Conservation (phyloP, 306 rosid species). For the Clitoria ternatea region DNA sequence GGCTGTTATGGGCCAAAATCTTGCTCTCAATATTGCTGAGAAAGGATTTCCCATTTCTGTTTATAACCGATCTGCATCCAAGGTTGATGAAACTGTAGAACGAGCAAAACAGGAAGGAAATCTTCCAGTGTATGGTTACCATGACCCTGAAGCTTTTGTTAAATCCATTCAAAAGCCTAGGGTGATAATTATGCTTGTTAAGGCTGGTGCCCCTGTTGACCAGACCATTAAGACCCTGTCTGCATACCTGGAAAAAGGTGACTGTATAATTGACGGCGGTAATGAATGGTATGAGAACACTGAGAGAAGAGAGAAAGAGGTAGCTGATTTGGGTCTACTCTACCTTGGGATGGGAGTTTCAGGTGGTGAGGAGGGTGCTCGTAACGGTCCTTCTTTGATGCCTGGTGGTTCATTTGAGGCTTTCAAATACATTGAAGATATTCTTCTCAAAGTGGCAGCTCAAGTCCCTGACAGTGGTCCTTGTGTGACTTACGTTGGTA, state of each 20-base stretch:
- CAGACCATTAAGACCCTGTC: conserved; percentile 89
- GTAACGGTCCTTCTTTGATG: conserved; percentile 90
- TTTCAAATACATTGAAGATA: conserved; percentile 78
- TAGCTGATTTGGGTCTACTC: conserved; percentile 70
- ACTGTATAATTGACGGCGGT: conserved; percentile 91
- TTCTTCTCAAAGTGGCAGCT: conserved; percentile 92
- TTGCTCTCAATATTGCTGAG: conserved; percentile 91
- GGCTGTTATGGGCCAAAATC: conserved; percentile 97
- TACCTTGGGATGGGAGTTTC: conserved; percentile 98
- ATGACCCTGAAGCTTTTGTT: conserved; percentile 83
- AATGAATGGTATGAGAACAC: conserved; percentile 98
- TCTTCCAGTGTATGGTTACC: conserved; percentile 87
- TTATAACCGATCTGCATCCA: conserved; percentile 82
- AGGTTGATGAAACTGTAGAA: conserved; percentile 88
- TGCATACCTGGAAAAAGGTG: conserved; percentile 77
- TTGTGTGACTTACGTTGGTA: conserved; percentile 81
- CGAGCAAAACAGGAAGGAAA: conserved; percentile 75
- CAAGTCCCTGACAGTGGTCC: conserved; percentile 92
- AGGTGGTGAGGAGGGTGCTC: conserved; percentile 97
- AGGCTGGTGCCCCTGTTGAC: conserved; percentile 96
- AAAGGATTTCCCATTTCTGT: conserved; percentile 95
- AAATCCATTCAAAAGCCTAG: conserved; percentile 79
- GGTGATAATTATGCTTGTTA: conserved; percentile 85
- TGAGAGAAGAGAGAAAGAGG: conserved; percentile 75
- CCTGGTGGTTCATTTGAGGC: conserved; percentile 94